Evolutionary conservation across 2,329 filamentous ascomycete genomes (phyloP).

Genomic region (Beauveria caledonica): DNA sequence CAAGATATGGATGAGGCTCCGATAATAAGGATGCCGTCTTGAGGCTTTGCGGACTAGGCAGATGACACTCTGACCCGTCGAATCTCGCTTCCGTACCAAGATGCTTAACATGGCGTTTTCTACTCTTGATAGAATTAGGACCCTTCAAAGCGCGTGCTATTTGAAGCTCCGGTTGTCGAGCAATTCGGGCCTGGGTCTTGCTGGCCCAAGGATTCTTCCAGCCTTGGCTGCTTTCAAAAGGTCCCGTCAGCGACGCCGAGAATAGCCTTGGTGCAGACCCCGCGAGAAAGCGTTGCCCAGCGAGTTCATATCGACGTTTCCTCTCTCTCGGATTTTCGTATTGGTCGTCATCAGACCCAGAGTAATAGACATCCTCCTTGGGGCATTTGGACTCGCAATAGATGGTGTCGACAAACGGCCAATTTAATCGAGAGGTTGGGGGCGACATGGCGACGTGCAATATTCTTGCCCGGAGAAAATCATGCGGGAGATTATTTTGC

Average conservation of each 20-base stretch:
- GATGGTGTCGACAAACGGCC: conserved; percentile 27
- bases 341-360: conserved; percentile 50
- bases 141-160: neutral
- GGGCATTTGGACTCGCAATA: conserved; percentile 37
- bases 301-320: conserved; percentile 47
- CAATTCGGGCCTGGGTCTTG: conserved; percentile 13
- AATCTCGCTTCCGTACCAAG: neutral
- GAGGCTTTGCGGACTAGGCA: conserved; percentile 17
- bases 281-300: conserved; percentile 49
- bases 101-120: neutral
- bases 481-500: neutral
- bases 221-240: conserved; percentile 43
- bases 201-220: conserved; percentile 48
- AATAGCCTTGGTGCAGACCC: conserved; percentile 49
- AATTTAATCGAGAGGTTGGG: conserved; percentile 5
- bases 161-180: neutral
- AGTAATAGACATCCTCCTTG: conserved; percentile 41
- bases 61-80: conserved; percentile 9
- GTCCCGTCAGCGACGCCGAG: conserved; percentile 53
- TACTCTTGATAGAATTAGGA: neutral
- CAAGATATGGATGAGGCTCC: conserved; percentile 11
- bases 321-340: conserved; percentile 38
- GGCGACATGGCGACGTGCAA: conserved; percentile 1
- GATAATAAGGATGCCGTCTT: conserved; percentile 13
- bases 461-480: neutral